Base-by-base conservation (phyloP, 495 filamentous ascomycete species). In the Halenospora varia region DNA sequence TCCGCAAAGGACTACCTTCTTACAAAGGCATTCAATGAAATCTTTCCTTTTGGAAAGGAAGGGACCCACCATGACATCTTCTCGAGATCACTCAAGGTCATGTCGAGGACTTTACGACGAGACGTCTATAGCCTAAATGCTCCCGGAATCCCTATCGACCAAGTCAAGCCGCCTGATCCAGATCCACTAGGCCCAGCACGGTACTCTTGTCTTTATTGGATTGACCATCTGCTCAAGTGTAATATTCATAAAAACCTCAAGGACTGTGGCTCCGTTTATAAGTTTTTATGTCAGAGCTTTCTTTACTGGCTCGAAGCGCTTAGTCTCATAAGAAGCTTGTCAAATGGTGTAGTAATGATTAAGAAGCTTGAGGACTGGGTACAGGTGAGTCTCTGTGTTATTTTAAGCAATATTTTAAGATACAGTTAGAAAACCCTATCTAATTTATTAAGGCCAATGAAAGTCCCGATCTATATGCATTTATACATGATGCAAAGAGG, bases 1-100 rank as follows among this genome's bases (percentile, higher is more conserved):
- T 68, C 62, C 4, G 65, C 63, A 25, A 68, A 68, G 53, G 65
- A 70, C 44, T 71, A 55, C 57, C 40, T 71, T 25, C 1, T 64
- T 20, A 48, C 51, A 56, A 40, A 65, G n/a, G 53, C 58, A 35
- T 47, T 51, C 44, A 44, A 53, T 55, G 41, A 63, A 13, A 64
- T 66, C 18, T 68, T 66, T 59, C 64, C 57, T n/a, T 58, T 20
- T 56, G 55, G 62, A 24, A 48, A 17, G 56, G 49, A 66, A 53
- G 49, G 61, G 29, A 11, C 42, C 10, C 46, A 57, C 23, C 42
- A 51, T 42, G 41, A 1, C 4, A 57, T 57, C 25, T 57, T 51
- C 47, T 57, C 55, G 18, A 23, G 20, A 17, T 57, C 55, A n/a
- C n/a, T 57, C 50, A 2, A 51, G 24, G 44, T 54, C 22, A 58